phyloP scores from a whole-genome alignment of 148 eudicot species.

The Salicornia ramosissima region DNA sequence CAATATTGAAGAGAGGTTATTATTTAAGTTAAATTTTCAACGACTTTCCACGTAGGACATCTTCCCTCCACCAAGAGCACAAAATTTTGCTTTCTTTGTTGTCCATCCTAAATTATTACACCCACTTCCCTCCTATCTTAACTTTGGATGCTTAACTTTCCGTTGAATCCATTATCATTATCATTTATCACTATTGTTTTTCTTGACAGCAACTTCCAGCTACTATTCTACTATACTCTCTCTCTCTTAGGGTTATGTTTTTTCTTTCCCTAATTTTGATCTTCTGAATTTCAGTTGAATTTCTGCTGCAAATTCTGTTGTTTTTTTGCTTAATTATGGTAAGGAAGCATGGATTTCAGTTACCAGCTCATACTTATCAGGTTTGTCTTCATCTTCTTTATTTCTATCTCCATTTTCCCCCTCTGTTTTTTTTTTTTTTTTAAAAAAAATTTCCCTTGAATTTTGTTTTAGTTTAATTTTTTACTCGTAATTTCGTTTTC shows the following conservation, averaged over 20 bases:
- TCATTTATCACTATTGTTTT: slow-evolving; percentile 3
- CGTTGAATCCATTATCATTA: slow-evolving; percentile 5
- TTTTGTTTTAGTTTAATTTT: background rate
- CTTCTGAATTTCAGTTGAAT: background rate
- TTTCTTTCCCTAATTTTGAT: slow-evolving; percentile 10
- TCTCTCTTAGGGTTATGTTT: slow-evolving; percentile 26
- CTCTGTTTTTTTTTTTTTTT: background rate
- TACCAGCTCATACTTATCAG: slow-evolving; percentile 97
- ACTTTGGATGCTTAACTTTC: slow-evolving; percentile 10
- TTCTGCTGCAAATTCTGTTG: slow-evolving; percentile 10
- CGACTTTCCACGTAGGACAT: background rate
- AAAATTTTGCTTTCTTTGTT: background rate
- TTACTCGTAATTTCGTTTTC: background rate
- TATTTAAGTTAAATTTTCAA: too few species aligned
- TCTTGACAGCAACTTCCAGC: slow-evolving; percentile 11
- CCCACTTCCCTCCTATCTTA: background rate
- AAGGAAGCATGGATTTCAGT: slow-evolving; percentile 95
- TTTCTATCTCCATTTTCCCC: background rate
- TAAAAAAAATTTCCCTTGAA: background rate
- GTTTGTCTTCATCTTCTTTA: slow-evolving; percentile 30
- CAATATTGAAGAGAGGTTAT: too few species aligned
- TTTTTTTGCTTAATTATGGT: slow-evolving; percentile 46
- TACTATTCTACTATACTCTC: background rate
- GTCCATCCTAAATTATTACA: background rate
- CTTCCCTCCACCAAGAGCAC: slow-evolving; percentile 2